Evolutionary conservation across 352 stramenopile species (phyloP).

Genomic region (Plasmopara muralis): DNA sequence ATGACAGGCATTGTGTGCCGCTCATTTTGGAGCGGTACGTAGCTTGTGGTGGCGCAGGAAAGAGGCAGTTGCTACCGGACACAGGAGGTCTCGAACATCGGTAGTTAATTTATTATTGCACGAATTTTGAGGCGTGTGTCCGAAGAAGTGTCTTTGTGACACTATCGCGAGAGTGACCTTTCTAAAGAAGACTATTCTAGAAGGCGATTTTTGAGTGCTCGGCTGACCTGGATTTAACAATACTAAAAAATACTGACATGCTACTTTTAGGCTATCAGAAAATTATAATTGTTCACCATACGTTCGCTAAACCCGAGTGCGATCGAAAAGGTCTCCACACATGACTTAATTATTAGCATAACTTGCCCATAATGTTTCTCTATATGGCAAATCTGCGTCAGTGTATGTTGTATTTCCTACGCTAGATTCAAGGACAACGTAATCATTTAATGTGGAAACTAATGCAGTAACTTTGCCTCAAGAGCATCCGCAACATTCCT

Average conservation of each 20-base stretch:
- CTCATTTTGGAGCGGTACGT: not conserved
- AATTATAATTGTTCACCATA: not conserved
- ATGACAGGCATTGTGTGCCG: conserved; percentile 15
- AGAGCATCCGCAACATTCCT: too few species aligned
- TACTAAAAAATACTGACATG: too few species aligned
- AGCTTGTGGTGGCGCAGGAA: conserved; percentile 13
- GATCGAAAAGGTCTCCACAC: not conserved
- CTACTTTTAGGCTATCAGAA: too few species aligned
- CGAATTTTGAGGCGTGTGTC: not conserved
- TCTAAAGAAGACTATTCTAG: conserved; percentile 24
- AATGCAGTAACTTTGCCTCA: too few species aligned
- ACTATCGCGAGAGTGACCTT: conserved; percentile 16
- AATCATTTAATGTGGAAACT: too few species aligned
- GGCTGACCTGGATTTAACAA: not conserved
- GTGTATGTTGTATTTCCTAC: too few species aligned
- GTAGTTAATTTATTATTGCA: too few species aligned
- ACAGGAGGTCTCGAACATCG: not conserved
- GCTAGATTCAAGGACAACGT: too few species aligned
- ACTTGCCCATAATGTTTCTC: too few species aligned
- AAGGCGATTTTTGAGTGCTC: conserved; percentile 4
- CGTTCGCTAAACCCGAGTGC: conserved; percentile 3
- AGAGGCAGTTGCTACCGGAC: conserved; percentile 11
- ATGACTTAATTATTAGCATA: too few species aligned
- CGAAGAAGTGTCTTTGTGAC: conserved; percentile 11
- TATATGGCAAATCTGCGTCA: too few species aligned